Percentiles rank a stretch among this genome's conserved stretches.
Conservation (phyloP, 2,329 filamentous ascomycete genomes). For the Aschersonia sp. region DNA sequence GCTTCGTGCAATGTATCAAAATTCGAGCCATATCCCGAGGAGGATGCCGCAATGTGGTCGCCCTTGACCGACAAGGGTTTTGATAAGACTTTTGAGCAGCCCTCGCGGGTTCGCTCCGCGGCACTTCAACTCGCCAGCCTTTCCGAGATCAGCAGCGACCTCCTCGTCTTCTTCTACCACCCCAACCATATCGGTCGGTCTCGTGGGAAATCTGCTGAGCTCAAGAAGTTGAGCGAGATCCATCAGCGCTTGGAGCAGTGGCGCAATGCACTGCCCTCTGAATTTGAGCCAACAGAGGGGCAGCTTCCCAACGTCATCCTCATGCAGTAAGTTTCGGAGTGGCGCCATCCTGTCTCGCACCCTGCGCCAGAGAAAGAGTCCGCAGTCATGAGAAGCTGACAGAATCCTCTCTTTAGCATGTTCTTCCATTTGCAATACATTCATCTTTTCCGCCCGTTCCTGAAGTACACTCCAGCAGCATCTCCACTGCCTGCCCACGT, state of each 20-base stretch:
- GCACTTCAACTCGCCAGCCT: conserved; percentile 69
- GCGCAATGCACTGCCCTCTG: conserved; percentile 68
- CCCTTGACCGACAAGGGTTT: conserved; percentile 79
- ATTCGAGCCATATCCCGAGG: conserved; percentile 77
- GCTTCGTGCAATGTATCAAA: conserved; percentile 73
- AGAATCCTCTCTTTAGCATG: conserved; percentile 49
- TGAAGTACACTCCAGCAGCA: conserved; percentile 71
- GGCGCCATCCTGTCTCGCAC: not conserved
- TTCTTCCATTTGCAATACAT: conserved; percentile 94
- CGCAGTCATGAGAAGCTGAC: conserved; percentile 8
- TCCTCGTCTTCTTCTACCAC: conserved; percentile 84
- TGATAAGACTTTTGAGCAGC: conserved; percentile 57
- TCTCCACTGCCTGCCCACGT: conserved; percentile 79
- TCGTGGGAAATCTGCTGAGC: conserved; percentile 63
- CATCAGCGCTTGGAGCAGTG: conserved; percentile 83
- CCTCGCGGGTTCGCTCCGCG: conserved; percentile 68
- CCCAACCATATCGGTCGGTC: conserved; percentile 50
- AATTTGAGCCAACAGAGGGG: conserved; percentile 80
- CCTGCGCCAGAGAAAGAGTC: not conserved
- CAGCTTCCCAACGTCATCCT: conserved; percentile 69
- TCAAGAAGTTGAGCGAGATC: conserved; percentile 86
- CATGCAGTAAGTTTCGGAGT: conserved; percentile 56
- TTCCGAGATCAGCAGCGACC: conserved; percentile 86
- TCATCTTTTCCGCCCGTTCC: conserved; percentile 85
- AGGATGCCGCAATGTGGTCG: conserved; percentile 75